Evolutionary conservation across 805 yeast genomes (phyloP).

Genomic region (Monosporozyma aerobia): DNA sequence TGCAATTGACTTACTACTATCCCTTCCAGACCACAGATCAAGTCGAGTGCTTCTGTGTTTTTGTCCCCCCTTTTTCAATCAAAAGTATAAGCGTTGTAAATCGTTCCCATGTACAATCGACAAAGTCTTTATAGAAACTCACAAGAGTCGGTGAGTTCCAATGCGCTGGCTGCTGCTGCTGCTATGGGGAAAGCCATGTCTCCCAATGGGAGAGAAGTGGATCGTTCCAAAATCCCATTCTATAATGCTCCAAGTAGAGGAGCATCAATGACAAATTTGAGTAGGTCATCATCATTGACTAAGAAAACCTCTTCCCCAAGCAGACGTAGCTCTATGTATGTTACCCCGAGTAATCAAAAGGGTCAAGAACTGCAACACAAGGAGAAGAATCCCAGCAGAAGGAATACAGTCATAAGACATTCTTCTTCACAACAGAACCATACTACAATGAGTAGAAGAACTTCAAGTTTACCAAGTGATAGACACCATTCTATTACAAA

Average conservation of each 20-base stretch:
- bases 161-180: slow-evolving; percentile 57
- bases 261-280: slow-evolving; percentile 9
- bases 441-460: slow-evolving; percentile 3
- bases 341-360: not conserved
- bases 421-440: slow-evolving; percentile 4
- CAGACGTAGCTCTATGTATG: not conserved
- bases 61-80: too few species aligned
- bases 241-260: slow-evolving; percentile 16
- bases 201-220: slow-evolving; percentile 19
- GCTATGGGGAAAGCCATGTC: slow-evolving; percentile 43
- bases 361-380: not conserved
- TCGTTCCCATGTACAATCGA: slow-evolving; percentile 6
- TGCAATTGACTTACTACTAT: too few species aligned
- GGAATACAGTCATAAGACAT: not conserved
- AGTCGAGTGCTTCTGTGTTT: not conserved
- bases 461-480: slow-evolving; percentile 14
- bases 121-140: not conserved
- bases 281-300: slow-evolving; percentile 4
- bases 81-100: too few species aligned
- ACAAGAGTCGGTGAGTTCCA: slow-evolving; percentile 30
- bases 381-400: not conserved
- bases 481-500: slow-evolving; percentile 2
- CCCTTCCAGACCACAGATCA: too few species aligned
- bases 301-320: not conserved
- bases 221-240: slow-evolving; percentile 18